A percentile compares a stretch with the other conserved stretches of the same genome.
Evolutionary conservation across 176 grass and related monocot species (phyloP).

Genomic region (Zoysia japonica): DNA sequence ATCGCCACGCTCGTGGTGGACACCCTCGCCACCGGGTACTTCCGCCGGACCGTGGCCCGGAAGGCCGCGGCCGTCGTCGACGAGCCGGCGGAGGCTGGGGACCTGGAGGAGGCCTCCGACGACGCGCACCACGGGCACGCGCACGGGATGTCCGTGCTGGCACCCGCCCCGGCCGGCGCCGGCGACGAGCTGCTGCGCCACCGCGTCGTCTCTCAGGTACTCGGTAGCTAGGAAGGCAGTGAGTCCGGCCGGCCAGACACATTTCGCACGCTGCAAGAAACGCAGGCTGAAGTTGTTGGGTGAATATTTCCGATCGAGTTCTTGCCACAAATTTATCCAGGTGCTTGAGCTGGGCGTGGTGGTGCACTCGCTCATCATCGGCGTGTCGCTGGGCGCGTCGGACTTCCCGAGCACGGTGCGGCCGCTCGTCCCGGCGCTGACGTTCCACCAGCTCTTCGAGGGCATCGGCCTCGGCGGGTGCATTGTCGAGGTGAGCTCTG

Average conservation of each 20-base stretch:
- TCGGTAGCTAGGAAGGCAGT: fast-evolving
- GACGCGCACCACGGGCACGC: slow-evolving; percentile 19
- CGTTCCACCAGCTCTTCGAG: slow-evolving; percentile 73
- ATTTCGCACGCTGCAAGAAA: not conserved
- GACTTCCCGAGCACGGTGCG: slow-evolving; percentile 58
- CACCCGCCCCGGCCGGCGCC: not conserved
- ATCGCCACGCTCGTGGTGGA: slow-evolving; percentile 65
- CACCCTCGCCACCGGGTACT: slow-evolving; percentile 69
- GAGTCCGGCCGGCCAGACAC: not conserved
- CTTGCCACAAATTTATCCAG: slow-evolving; percentile 3
- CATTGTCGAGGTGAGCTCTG: slow-evolving; percentile 50
- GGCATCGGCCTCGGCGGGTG: slow-evolving; percentile 62
- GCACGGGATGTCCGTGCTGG: slow-evolving; percentile 34
- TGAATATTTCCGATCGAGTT: not conserved
- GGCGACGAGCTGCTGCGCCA: slow-evolving; percentile 52
- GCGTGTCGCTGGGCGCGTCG: slow-evolving; percentile 55
- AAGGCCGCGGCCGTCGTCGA: slow-evolving; percentile 26
- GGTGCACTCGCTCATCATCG: slow-evolving; percentile 72
- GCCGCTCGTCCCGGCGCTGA: slow-evolving; percentile 57
- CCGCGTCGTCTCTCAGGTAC: slow-evolving; percentile 68
- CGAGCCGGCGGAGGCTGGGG: not conserved
- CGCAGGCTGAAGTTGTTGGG: not conserved
- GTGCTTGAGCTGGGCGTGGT: slow-evolving; percentile 65
- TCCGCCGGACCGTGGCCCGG: slow-evolving; percentile 34
- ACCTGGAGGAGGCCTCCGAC: slow-evolving; percentile 11